Base-by-base conservation (phyloP, 2,329 filamentous ascomycete species). In the Epichloe brachyelytri region DNA sequence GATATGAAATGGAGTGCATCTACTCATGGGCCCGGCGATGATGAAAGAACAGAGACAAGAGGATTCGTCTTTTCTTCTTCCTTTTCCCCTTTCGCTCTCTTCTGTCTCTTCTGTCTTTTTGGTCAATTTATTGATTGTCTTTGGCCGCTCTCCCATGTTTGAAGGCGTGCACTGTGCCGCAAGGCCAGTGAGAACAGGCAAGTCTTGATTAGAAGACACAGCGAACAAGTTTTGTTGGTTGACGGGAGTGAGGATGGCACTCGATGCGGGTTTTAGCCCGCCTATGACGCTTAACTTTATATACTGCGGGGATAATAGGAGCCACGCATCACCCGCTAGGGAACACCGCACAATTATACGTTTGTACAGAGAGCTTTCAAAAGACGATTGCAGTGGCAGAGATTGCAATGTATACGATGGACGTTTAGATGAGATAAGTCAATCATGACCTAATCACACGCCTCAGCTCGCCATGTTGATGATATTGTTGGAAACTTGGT, bases 161-260 rank as follows among this genome's bases (percentile, higher is more conserved):
- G 46, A 20, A 26, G 22, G 22, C 17, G 37, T 15, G 20, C 10
- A 33, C 8, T 17, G 15, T 48, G 38, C 46, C 46, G 46, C 46
- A 43, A 48, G 46, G 46, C 38, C 12, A 43, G 22, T 48, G 10
- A 5, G 11, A 26, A 38, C 14, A 19, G 15, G 14, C 19, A 19
- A 36, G 46, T 40, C 46, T 34, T 41, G 41, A 43, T 48, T n/a
- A 48, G 46, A 48, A 34, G 46, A 48, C 22, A 26, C n/a, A 4
- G 19, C 14, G 6, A 12, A 5, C 5, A 30, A n/a, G 11, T 22
- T 10, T 20, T 20, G 11, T 14, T 17, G 11, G 10, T 20, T 20
- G 40, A 43, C 11, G 19, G n/a, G 8, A 48, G n/a, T 11, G 46
- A 33, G 8, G 37, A 22, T 7, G 36, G 37, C 6, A 19, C 17